A percentile compares a stretch with the other conserved stretches of the same genome.
Conservation (phyloP, 768 basidiomycete species). For the Pleurotus pulmonarius region DNA sequence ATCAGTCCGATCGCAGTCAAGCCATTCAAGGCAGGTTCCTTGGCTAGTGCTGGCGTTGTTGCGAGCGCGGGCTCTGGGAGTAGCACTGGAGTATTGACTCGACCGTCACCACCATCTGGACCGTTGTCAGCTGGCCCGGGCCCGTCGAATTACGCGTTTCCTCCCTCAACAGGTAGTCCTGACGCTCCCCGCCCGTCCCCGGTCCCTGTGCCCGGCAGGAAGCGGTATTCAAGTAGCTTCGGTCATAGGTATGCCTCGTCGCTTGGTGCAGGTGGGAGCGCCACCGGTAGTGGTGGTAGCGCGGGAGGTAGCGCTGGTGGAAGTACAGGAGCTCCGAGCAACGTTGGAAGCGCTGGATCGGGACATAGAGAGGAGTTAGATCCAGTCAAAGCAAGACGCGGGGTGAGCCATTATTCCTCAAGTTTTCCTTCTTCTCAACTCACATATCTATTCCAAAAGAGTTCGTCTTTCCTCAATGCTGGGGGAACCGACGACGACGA, state of each 20-base stretch:
- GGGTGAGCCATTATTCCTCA: background rate
- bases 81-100: slow-evolving; percentile 14
- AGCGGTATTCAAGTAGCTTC: slow-evolving; percentile 77
- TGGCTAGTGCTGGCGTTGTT: slow-evolving; percentile 2
- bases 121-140: slow-evolving; percentile 11
- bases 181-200: slow-evolving; percentile 7
- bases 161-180: slow-evolving; percentile 12
- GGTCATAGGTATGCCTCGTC: slow-evolving; percentile 59
- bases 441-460: slow-evolving; percentile 12
- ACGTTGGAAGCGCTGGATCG: slow-evolving; percentile 10
- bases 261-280: slow-evolving; percentile 29
- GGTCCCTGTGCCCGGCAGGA: slow-evolving; percentile 30
- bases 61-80: slow-evolving; percentile 17
- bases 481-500: slow-evolving; percentile 66
- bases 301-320: slow-evolving; percentile 9
- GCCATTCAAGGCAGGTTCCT: slow-evolving; percentile 4
- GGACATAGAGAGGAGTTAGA: background rate
- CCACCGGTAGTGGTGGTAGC: slow-evolving; percentile 16
- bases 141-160: slow-evolving; percentile 10
- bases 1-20: slow-evolving; percentile 4
- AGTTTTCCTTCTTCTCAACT: no score
- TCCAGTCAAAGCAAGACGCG: background rate
- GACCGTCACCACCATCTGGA: slow-evolving; percentile 24
- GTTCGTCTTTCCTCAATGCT: slow-evolving; percentile 41
- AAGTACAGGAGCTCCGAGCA: slow-evolving; percentile 26